Evolutionary conservation across 139 green algal genomes (phyloP), one percentile per base, ranked within the genome.

Genomic region (Prasinococcaceae sp.): DNA sequence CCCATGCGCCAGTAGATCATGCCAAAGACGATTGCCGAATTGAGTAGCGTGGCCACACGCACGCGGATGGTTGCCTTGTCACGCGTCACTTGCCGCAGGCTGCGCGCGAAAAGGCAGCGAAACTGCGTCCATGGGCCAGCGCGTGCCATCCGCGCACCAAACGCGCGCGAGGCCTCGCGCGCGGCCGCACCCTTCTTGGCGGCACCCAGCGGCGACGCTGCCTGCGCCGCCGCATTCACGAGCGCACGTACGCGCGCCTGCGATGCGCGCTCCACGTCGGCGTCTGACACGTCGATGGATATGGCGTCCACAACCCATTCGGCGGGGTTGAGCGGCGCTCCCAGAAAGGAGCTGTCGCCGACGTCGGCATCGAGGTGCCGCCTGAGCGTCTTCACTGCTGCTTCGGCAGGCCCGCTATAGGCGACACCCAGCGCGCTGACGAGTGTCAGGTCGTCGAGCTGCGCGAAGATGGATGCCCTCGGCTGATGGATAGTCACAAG

Each of bases 381-480:
- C n/a, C n/a, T n/a, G n/a, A n/a, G n/a, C n/a, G n/a, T n/a, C n/a
- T n/a, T n/a, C n/a, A n/a, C n/a, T n/a, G n/a, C n/a, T n/a, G n/a
- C n/a, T n/a, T n/a, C n/a, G n/a, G n/a, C n/a, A 0, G 65, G 56
- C 4, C 79, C 81, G 2, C 30, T 43, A 49, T 89, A 88, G 29
- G 84, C 58, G 23, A 75, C n/a, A 32, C 53, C 26, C 12, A 69
- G 69, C 57, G 71, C 74, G 3, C 65, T 66, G 37, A 96, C 54
- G 28, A 96, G 76, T 29, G 93, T 53, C 40, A 94, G 62, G 70
- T 94, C 86, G 46, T 95, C 86, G 58, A 96, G 90, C 55, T 92
- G 68, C 29, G 53, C 60, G 42, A 88, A 96, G 47, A 96, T 85
- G 58, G 61, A 80, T 23, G 45, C 35, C 10, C 67, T 70, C 17